A percentile compares a stretch with the other conserved stretches of the same genome.
phyloP scores from a whole-genome alignment of 139 green algal genomes.

The Chlorella vulgaris region DNA sequence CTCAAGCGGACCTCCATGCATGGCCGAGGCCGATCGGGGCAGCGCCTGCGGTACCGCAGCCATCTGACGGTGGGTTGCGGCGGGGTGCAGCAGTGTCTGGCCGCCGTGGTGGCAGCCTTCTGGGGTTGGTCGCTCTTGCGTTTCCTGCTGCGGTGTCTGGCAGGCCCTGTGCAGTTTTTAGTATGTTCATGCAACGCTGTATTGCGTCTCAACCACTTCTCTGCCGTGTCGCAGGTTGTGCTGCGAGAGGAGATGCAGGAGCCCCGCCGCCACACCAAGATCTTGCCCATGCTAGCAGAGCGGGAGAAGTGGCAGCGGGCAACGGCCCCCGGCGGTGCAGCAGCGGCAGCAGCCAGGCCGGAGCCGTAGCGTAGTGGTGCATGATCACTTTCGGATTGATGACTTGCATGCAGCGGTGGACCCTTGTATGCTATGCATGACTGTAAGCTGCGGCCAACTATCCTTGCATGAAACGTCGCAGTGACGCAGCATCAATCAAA shows the following conservation, averaged over 20 bases:
- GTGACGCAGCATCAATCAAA: no score
- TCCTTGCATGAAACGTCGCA: no score
- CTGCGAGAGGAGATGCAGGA: conserved; percentile 30
- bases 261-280: neutral
- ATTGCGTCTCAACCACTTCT: neutral
- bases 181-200: neutral
- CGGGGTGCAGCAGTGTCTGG: neutral
- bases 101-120: neutral
- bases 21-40: conserved; percentile 45
- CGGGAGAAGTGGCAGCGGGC: conserved; percentile 13
- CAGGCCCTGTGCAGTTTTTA: no score
- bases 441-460: no score
- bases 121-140: no score
- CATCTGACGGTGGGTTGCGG: conserved; percentile 55
- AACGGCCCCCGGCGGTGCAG: neutral
- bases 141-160: neutral
- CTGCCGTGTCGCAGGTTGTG: conserved; percentile 12
- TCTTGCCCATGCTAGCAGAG: conserved; percentile 44
- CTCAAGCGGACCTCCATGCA: conserved; percentile 50
- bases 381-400: no score
- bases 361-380: no score
- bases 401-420: no score
- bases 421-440: no score
- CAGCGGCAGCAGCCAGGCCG: neutral
- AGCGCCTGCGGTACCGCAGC: conserved; percentile 40